Evolutionary conservation across 169 alveolate species (phyloP).

Genomic region (Toxoplasma gondii): DNA sequence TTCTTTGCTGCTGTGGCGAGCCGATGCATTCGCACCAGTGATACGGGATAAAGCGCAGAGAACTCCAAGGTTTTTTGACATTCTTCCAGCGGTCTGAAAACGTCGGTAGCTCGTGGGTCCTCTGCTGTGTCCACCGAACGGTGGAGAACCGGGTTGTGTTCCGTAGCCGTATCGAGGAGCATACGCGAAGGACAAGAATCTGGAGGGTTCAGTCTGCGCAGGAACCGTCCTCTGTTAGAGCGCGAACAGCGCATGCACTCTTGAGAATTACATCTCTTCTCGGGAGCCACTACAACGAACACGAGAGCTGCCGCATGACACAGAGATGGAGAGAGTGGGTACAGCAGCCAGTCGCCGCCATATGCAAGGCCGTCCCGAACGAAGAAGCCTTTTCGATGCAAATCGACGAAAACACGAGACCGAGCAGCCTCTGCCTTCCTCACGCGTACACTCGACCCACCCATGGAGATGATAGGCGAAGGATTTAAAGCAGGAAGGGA

Average conservation of each 20-base stretch:
- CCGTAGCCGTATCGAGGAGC: background rate
- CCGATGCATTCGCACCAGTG: constrained; percentile 28
- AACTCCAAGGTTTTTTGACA: background rate
- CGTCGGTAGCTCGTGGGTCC: no score
- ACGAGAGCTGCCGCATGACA: constrained; percentile 42
- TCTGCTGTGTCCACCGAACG: background rate
- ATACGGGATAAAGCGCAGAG: background rate
- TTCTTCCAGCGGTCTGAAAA: background rate
- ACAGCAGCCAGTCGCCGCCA: constrained; percentile 45
- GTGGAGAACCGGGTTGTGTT: background rate
- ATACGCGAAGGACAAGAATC: background rate
- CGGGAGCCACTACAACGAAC: background rate
- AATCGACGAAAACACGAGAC: background rate
- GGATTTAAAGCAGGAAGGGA: background rate
- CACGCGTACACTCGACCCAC: background rate
- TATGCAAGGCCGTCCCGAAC: constrained; percentile 28
- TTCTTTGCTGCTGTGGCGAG: background rate
- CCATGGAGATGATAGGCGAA: background rate
- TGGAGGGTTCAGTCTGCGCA: no score
- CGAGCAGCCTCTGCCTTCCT: background rate
- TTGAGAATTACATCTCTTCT: background rate
- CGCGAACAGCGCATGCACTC: no score
- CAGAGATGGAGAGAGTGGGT: background rate
- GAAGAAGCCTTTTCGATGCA: background rate
- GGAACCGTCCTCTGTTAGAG: no score